phyloP scores from a whole-genome alignment of 108 stramenopile species.

The Cyclotella atomus region DNA sequence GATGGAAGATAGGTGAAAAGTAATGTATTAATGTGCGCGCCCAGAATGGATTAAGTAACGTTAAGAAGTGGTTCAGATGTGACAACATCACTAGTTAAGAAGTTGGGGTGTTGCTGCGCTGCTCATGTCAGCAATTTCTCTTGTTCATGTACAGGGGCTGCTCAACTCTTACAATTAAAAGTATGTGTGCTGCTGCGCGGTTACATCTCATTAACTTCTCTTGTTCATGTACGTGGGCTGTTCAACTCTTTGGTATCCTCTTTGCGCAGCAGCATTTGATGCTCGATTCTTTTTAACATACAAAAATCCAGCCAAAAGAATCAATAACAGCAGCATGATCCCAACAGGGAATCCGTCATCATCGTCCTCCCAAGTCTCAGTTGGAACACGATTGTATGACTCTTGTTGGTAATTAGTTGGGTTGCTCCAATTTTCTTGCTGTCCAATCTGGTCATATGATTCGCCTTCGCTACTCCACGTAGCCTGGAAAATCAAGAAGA shows the following conservation, averaged over 20 bases:
- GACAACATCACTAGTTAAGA: no score
- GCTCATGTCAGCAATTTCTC: no score
- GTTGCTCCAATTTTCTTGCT: background rate
- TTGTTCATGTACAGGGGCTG: no score
- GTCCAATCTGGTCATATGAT: background rate
- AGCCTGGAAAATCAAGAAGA: background rate
- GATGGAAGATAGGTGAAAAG: no score
- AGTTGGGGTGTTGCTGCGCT: no score
- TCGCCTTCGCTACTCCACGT: slow-evolving; percentile 7
- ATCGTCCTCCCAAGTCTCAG: slow-evolving; percentile 11
- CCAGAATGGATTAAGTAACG: no score
- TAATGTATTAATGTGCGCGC: no score
- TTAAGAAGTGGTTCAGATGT: no score
- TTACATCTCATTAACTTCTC: slow-evolving; percentile 5
- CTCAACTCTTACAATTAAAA: no score
- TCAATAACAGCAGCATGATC: background rate
- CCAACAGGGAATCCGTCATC: slow-evolving; percentile 15
- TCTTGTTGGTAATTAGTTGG: background rate
- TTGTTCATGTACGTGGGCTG: slow-evolving; percentile 10
- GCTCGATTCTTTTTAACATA: background rate
- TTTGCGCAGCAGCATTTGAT: background rate
- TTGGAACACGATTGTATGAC: background rate
- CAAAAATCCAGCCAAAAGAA: background rate
- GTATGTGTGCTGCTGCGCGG: no score
- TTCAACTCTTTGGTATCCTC: slow-evolving; percentile 16